Evolutionary conservation across 2,329 filamentous ascomycete genomes (phyloP), one percentile per base, ranked within the genome.

Genomic region (Trichoderma sp.): DNA sequence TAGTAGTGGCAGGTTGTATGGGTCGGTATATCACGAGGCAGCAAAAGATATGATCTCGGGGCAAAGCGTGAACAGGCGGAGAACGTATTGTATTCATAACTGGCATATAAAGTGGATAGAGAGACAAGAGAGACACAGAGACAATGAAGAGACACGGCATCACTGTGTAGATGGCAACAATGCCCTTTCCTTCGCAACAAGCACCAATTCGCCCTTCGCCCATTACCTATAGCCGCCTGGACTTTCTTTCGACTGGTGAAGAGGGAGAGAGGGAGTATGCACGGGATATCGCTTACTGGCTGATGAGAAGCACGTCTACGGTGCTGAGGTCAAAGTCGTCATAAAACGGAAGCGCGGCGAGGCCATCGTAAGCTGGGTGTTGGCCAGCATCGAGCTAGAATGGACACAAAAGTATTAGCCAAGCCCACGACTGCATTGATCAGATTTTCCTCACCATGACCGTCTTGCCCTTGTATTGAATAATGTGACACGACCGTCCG

Each of bases 401-500:
- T 12, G 4, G 28, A 43, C 26, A 70, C 36, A 17, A 62, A 20
- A 23, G 4, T 9, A 11, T 65, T 32, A 65, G 30, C 9, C 26
- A 28, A 17, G 26, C n/a, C 47, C 47, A 47, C 12, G 32, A 20
- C 9, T 58, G 36, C 23, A 28, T 26, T 47, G 47, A 53, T 30
- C 6, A 23, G n/a, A n/a, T 17, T 36, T 34, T 71, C 67, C 78
- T 77, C 85, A 97, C 94, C 96, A 99, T 99, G 76, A 99, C 94
- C 6, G 95, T 98, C 83, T 99, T 99, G 73, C 96, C 96, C 84
- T 98, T 99, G 88, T 99, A 99, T 79, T 98, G 94, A 73, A 99
- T 91, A 77, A 99, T 97, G 80, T 99, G 96, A 82, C 96, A 98
- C 75, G 96, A 98, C 75, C 96, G 88, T 68, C 96, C 96, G 73